Base-by-base conservation (phyloP, 768 basidiomycete species). In the Suillus luteus region DNA sequence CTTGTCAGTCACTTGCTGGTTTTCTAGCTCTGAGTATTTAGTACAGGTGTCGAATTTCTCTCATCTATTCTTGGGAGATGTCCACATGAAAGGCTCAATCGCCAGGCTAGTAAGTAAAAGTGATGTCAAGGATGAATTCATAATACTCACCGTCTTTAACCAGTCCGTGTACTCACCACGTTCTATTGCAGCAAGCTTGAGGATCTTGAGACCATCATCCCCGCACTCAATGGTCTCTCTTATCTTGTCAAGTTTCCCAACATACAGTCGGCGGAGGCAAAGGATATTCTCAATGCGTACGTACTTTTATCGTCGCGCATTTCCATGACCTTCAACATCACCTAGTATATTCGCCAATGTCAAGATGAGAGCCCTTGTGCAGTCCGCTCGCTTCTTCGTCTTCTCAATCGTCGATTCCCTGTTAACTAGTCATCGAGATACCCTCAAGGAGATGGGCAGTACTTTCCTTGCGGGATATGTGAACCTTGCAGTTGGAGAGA, bases 171-270 rank as follows among this genome's bases (percentile, higher is more conserved):
- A 14, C 81, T 99, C 62, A 85, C 87, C 0, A 77, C 82, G 2
- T 99, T 99, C 80, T 95, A 89, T 72, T 85, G 86, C 69, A 88
- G 86, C 61, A 97, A 96, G 76, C 78, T 97, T 60, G 91, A 92
- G 64, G 95, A 97, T 71, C 84, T 85, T 5, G 89, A 93, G 67
- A 92, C 92, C 9, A 84, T 96, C 43, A 86, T 93, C 5, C 91
- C 93, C 1, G 88, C 94, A 1, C 80, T 97, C 44, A 83, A 84
- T 61, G 96, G 95, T 1, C 80, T 99, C 7, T 80, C 82, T 10
- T 81, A 86, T 0, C 79, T 99, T 38, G 86, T 85, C 5, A 76
- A 80, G 12, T 80, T 90, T 52, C 82, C 91, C 0, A 79, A 82
- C 1, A 89, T 92, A 66, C 85, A 85, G 10, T 78, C 87, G 11